Conservation (phyloP, 768 basidiomycete genomes). For the Rhodocollybia butyracea region DNA sequence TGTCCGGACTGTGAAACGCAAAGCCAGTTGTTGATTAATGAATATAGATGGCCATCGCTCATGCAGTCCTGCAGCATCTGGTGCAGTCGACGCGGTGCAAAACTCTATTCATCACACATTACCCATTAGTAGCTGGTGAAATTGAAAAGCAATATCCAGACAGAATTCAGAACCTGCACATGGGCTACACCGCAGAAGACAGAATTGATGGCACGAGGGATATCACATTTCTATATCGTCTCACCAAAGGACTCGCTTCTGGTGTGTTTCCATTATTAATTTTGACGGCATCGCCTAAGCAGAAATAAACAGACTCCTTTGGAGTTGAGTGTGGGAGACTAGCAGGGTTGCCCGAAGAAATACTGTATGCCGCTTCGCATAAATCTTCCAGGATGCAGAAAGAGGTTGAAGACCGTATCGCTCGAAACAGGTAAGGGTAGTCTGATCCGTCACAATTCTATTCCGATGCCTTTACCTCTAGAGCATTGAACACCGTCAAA, state of each 20-base stretch:
- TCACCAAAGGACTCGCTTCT: conserved; percentile 68
- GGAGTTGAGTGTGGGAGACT: conserved; percentile 91
- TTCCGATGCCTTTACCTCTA: neutral
- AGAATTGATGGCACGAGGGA: conserved; percentile 71
- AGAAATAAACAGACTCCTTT: conserved; percentile 57
- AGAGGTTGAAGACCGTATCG: conserved; percentile 36
- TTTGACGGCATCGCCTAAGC: neutral
- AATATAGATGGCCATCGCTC: conserved; percentile 79
- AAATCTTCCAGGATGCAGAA: conserved; percentile 54
- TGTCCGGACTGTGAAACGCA: too few species aligned
- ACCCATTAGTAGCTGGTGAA: conserved; percentile 77
- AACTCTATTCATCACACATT: conserved; percentile 94
- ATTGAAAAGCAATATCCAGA: conserved; percentile 56
- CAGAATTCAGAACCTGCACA: conserved; percentile 76
- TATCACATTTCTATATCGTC: conserved; percentile 83
- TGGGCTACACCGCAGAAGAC: conserved; percentile 73
- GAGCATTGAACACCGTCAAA: neutral
- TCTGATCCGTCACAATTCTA: neutral
- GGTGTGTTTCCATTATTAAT: conserved; percentile 27
- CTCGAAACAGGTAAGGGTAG: conserved; percentile 41
- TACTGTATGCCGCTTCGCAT: conserved; percentile 60
- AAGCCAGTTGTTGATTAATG: too few species aligned
- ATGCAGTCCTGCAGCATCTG: conserved; percentile 74
- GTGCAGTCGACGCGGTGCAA: conserved; percentile 56
- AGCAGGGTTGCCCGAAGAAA: conserved; percentile 72